Base-by-base conservation (phyloP, 768 basidiomycete species). In the Plicaturopsis crispa region DNA sequence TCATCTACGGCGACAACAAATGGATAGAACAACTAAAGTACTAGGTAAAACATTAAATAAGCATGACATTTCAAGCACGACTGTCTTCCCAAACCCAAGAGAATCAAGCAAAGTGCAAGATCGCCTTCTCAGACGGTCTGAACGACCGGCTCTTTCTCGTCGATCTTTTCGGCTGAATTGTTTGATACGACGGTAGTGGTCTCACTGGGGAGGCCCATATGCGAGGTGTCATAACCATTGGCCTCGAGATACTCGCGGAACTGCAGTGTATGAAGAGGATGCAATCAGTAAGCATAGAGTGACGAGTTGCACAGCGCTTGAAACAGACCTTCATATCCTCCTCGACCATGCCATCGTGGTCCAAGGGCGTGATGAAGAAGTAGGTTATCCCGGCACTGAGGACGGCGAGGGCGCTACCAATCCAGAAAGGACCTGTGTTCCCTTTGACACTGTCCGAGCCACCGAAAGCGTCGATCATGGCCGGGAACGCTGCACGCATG, bases 371-470 rank as follows among this genome's bases (percentile, higher is more conserved):
- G 50, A 96, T 74, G 60, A 86, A 79, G 58, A 87, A 56, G 47
- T 79, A 69, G 1, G 81, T 79, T 46, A 89, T 61, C 6, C 78
- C 16, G 3, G 92, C 91, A 43, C 84, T 87, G 36, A 90, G 45
- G 33, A 94, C 46, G 3, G 89, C 89, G 34, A 96, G 71, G 26
- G 72, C 79, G 47, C 84, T 85, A n/a, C 71, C 88, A 45, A 90
- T 56, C 84, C 82, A 89, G 73, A 90, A 90, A 11, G 87, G 87
- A 14, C 88, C 87, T 0, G 89, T 90, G 53, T 84, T 80, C 35
- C 80, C 84, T 43, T 63, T 69, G 24, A 60, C 54, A 18, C 72
- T 60, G 10, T 36, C 47, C 2, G 68, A 6, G 4, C 80, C 80
- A 43, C 79, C 80, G 44, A 87, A 87, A 16, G 70, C 83, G 77